Evolutionary conservation across 768 basidiomycete species (phyloP), one percentile per base, ranked within the genome.

Genomic region (Tricholoma sp.): DNA sequence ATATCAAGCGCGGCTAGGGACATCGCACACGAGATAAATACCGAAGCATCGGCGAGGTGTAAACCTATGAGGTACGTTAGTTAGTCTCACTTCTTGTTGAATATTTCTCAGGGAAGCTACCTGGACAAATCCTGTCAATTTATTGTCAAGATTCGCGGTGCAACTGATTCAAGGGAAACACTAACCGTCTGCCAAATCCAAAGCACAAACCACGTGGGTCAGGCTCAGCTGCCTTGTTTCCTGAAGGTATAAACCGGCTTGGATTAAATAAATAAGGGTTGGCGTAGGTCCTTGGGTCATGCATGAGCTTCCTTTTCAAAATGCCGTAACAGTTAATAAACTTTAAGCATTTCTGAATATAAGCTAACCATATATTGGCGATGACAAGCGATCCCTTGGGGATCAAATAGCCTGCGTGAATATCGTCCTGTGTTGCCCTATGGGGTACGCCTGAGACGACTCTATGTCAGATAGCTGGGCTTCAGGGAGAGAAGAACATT

Each of bases 101-200:
- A 54, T 53, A 56, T 41, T 31, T 16, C 22, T 29, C n/a, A n/a
- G n/a, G 35, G 37, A n/a, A 41, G 21, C 53, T 70, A 78, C 80
- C 80, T 68, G 81, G 80, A 58, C 79, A 80, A 50, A 75, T 77
- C 51, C 80, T 80, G 51, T 32, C 49, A 49, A 49, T 1, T 45
- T 41, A 35, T 52, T 41, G 6, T 41, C 46, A 58, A 57, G 16
- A 27, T 29, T n/a, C 27, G 8, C 3, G 29, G 5, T 50, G n/a
- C 47, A 50, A 18, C n/a, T 31, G 4, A 46, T 22, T 27, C 49
- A 57, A 27, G 55, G 56, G 49, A 31, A 51, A 27, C 32, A 70
- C 78, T 59, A 58, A 78, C 79, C 87, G 79, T 70, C 87, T 74
- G 50, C 87, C 87, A 64, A 87, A 89, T 6, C 87, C 87, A 69